phyloP scores from a whole-genome alignment of 805 yeast species.

The Metschnikowia arizonensis region DNA sequence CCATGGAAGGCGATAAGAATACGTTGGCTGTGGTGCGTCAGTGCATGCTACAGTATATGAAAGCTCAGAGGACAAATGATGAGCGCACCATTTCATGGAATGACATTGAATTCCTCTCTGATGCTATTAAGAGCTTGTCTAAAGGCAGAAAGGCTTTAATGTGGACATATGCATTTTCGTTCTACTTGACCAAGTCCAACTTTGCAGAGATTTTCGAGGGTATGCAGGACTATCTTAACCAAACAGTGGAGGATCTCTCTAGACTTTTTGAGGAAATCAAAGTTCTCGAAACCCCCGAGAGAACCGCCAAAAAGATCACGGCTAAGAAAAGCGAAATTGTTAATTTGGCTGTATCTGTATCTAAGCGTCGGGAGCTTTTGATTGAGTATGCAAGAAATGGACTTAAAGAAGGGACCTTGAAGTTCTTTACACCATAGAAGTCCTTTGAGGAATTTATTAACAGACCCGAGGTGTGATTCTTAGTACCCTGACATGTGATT shows the following conservation, averaged over 20 bases:
- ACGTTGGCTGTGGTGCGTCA: slow-evolving; percentile 60
- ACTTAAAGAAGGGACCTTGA: slow-evolving; percentile 31
- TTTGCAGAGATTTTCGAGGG: slow-evolving; percentile 63
- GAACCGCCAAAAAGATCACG: slow-evolving; percentile 29
- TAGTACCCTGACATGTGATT: background rate
- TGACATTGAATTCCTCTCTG: slow-evolving; percentile 79
- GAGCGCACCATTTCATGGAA: slow-evolving; percentile 58
- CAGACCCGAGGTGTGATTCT: too few species aligned
- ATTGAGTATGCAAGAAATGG: slow-evolving; percentile 44
- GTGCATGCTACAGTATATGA: slow-evolving; percentile 63
- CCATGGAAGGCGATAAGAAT: slow-evolving; percentile 66
- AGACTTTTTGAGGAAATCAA: slow-evolving; percentile 49
- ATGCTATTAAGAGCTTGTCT: slow-evolving; percentile 60
- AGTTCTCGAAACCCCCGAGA: slow-evolving; percentile 23
- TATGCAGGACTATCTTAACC: slow-evolving; percentile 59
- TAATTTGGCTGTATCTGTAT: slow-evolving; percentile 41
- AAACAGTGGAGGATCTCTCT: slow-evolving; percentile 67
- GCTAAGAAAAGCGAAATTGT: slow-evolving; percentile 36
- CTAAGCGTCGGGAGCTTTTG: slow-evolving; percentile 37
- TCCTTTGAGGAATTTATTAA: too few species aligned
- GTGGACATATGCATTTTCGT: slow-evolving; percentile 89
- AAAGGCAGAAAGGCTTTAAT: slow-evolving; percentile 72
- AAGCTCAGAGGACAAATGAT: slow-evolving; percentile 38
- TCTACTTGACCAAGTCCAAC: slow-evolving; percentile 52
- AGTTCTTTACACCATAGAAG: slow-evolving; percentile 10